Base-by-base conservation (phyloP, 163 green algal species). In the Scenedesmus sp. region DNA sequence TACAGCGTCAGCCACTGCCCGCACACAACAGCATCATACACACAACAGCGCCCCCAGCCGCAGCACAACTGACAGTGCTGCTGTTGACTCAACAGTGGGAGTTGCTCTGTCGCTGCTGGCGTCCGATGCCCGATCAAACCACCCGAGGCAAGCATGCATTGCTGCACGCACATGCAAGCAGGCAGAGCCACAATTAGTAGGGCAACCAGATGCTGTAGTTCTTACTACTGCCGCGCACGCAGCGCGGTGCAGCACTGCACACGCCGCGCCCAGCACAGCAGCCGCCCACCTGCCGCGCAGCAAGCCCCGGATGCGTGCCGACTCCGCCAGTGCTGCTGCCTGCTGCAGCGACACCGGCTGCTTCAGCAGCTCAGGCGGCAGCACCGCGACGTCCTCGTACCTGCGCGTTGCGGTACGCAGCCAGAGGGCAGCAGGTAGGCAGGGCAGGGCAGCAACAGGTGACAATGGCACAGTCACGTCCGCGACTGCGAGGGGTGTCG, bases 281-380 rank as follows among this genome's bases (percentile, higher is more conserved):
- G 10, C 2, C 13, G 44, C 30, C 18, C 40, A 89, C 59, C 84
- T 81, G 72, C 84, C 84, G 30, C 84, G 72, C 84, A 89, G 72
- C 26, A 89, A 65, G 24, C 59, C 65, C 16, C 84, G 61, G 20
- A 89, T 51, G 51, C 84, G 85, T 70, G 85, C 85, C 10, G 65
- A 35, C 33, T 83, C 85, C 40, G 85, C 43, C 68, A 89, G 46
- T 37, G 37, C 59, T 44, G 40, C 65, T 37, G 61, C 49, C 68
- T 83, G 78, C 68, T 89, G 65, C 85, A 81, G 59, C 43, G 30
- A 44, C 68, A 89, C 65, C 26, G 85, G 85, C 85, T 89, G 85
- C 53, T 56, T 53, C 68, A 89, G 68, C 85, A 89, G 68, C 24
- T 89, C 85, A 40, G 56, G 78, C 15, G 85, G 85, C 37, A 89